Percentiles rank a stretch among this genome's conserved stretches.
These are phyloP conservation scores for Pilobolus umbonatus DNA, from an alignment of 192 early-diverging fungal species.

Conservation along the genomic window DNA sequence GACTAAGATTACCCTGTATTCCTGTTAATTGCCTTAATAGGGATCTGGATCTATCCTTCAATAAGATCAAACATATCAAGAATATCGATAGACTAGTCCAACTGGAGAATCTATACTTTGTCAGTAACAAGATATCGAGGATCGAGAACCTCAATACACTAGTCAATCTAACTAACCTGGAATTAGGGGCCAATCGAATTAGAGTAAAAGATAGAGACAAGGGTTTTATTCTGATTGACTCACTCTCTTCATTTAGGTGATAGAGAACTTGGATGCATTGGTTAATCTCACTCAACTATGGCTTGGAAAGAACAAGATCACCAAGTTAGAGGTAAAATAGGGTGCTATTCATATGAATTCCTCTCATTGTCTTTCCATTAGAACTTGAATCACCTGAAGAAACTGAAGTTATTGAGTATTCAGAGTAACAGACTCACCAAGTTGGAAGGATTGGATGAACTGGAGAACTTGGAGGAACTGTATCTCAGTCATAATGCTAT, in stretches of 20 bases:
- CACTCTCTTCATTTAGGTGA: conserved; percentile 40
- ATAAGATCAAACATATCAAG: conserved; percentile 85
- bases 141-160: conserved; percentile 74
- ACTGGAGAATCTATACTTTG: conserved; percentile 81
- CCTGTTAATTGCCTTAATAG: conserved; percentile 7
- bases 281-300: conserved; percentile 85
- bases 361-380: conserved; percentile 16
- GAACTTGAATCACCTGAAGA: conserved; percentile 58
- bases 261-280: conserved; percentile 79
- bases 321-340: conserved; percentile 58
- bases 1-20: neutral
- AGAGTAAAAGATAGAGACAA: conserved; percentile 44
- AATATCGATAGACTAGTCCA: conserved; percentile 53
- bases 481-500: conserved; percentile 94
- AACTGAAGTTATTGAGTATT: conserved; percentile 67
- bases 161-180: conserved; percentile 72
- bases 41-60: conserved; percentile 89
- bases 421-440: conserved; percentile 84
- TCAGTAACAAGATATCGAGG: conserved; percentile 84
- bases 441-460: conserved; percentile 68
- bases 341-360: neutral
- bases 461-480: conserved; percentile 77
- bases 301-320: conserved; percentile 98
- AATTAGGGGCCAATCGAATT: conserved; percentile 94
- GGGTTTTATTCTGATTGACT: neutral